phyloP scores from a whole-genome alignment of 2,329 filamentous ascomycete genomes.

The Zymoseptoria tritici region DNA sequence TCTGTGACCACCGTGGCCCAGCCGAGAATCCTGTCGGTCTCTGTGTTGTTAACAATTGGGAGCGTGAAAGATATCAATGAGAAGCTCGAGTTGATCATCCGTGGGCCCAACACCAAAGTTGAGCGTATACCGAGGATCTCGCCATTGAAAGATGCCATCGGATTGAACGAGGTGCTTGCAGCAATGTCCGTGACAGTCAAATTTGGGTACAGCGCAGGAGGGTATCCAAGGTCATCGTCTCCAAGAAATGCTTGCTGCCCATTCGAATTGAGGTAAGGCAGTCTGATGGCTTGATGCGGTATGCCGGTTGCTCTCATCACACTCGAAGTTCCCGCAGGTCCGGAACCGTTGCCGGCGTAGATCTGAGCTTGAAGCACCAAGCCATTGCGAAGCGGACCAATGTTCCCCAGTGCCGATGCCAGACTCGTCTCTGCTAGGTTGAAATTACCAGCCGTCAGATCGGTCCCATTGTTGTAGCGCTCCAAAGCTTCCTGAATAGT shows the following conservation, averaged over 20 bases:
- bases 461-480: slow-evolving; percentile 45
- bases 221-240: slow-evolving; percentile 58
- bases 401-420: slow-evolving; percentile 58
- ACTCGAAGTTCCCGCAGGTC: slow-evolving; percentile 40
- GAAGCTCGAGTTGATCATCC: slow-evolving; percentile 63
- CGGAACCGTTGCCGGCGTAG: slow-evolving; percentile 61
- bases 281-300: slow-evolving; percentile 42
- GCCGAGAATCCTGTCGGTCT: slow-evolving; percentile 59
- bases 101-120: slow-evolving; percentile 68
- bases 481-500: slow-evolving; percentile 46
- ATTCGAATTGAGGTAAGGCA: slow-evolving; percentile 56
- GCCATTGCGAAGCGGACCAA: slow-evolving; percentile 35
- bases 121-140: slow-evolving; percentile 36
- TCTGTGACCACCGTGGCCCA: slow-evolving; percentile 78
- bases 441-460: slow-evolving; percentile 56
- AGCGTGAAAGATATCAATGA: slow-evolving; percentile 75
- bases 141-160: slow-evolving; percentile 36
- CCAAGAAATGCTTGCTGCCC: slow-evolving; percentile 56
- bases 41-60: slow-evolving; percentile 63
- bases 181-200: slow-evolving; percentile 45
- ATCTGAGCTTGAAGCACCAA: slow-evolving; percentile 62
- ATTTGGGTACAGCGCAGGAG: slow-evolving; percentile 67
- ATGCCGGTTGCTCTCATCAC: slow-evolving; percentile 59
- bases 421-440: slow-evolving; percentile 55
- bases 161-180: slow-evolving; percentile 30